phyloP scores from a whole-genome alignment of 2,329 filamentous ascomycete species.

The Talaromyces sp. region DNA sequence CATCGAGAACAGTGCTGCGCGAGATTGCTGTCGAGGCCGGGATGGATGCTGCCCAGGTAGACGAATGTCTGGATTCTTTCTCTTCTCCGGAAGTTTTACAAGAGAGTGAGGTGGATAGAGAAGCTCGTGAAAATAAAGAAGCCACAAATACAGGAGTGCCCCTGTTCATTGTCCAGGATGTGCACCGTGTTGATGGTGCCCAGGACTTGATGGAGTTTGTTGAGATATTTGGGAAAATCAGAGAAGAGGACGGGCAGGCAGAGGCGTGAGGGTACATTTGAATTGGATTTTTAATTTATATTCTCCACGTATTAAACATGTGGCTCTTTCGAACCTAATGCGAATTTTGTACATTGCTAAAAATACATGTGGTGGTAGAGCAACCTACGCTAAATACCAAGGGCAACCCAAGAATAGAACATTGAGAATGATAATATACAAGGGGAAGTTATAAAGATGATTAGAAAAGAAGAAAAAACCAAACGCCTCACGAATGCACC shows the following conservation, averaged over 20 bases:
- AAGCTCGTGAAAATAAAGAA: conserved; percentile 22
- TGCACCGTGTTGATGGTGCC: conserved; percentile 2
- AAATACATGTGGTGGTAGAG: not conserved
- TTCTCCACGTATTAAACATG: too few species aligned
- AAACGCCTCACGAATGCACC: not conserved
- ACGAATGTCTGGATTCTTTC: conserved; percentile 5
- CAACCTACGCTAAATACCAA: not conserved
- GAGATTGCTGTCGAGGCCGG: conserved; percentile 19
- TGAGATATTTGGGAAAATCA: conserved; percentile 5
- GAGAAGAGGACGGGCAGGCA: not conserved
- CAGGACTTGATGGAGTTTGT: conserved; percentile 10
- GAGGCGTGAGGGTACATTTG: not conserved
- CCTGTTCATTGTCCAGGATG: conserved; percentile 13
- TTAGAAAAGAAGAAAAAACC: not conserved
- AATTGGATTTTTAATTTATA: too few species aligned
- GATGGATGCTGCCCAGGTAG: conserved; percentile 14
- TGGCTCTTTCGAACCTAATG: not conserved
- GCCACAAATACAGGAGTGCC: conserved; percentile 13
- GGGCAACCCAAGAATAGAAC: not conserved
- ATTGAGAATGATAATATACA: conserved; percentile 6
- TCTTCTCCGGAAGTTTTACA: conserved; percentile 1
- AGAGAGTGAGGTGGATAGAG: conserved; percentile 28
- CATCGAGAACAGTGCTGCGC: conserved; percentile 18
- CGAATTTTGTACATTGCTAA: not conserved
- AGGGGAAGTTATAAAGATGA: not conserved